A percentile compares a stretch with the other conserved stretches of the same genome.
Conservation (phyloP, 2,329 filamentous ascomycete genomes). For the Sarocladiaceae sp. region DNA sequence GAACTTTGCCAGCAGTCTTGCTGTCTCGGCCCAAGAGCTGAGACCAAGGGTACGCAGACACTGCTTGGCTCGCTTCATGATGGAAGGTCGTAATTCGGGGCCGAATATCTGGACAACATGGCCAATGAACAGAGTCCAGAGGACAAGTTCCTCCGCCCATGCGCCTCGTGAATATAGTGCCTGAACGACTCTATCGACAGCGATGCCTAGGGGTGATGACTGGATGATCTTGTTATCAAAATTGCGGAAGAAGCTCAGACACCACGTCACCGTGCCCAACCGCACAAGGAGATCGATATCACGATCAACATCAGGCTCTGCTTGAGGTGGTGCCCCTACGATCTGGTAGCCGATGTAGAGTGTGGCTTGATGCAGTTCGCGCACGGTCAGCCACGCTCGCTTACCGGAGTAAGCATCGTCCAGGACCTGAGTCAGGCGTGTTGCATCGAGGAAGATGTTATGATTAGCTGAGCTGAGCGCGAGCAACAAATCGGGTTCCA, state of each 20-base stretch:
- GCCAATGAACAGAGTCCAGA: not conserved
- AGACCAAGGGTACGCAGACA: not conserved
- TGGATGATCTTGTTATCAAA: constrained; percentile 1
- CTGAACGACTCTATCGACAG: not conserved
- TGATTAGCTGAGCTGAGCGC: not conserved
- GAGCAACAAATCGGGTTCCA: not conserved
- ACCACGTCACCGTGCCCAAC: not conserved
- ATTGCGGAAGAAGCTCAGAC: constrained; percentile 4
- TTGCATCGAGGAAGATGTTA: constrained; percentile 6
- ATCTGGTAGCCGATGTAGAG: constrained; percentile 7
- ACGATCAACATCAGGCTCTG: not conserved
- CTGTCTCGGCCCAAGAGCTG: not conserved
- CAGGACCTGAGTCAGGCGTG: not conserved
- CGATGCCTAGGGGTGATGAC: not conserved
- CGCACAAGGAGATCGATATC: not conserved
- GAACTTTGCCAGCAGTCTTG: not conserved
- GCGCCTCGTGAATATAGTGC: not conserved
- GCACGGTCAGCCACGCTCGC: constrained; percentile 2
- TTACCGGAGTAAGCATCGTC: not conserved
- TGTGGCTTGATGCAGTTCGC: not conserved
- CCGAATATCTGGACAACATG: constrained; percentile 4
- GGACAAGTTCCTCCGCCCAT: constrained; percentile 4
- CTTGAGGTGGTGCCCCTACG: not conserved
- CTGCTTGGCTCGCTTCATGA: not conserved
- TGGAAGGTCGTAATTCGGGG: not conserved